Base-by-base conservation (phyloP, 129 eudicot genomes). In the Silybum marianum region DNA sequence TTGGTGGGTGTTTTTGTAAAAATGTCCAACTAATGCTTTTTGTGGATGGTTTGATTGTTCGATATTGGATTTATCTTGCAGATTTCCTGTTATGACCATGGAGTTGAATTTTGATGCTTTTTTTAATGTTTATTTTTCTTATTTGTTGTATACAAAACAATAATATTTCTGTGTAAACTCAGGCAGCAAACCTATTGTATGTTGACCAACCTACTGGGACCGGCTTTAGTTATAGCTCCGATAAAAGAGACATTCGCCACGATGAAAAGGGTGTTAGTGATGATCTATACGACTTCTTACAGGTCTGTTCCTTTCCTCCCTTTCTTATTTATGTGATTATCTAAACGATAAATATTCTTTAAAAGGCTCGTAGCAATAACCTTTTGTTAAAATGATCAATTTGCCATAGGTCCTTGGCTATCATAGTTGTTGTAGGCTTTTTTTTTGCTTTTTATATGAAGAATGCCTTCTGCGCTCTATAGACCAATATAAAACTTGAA, bases 151-250 rank as follows among this genome's bases (percentile, higher is more conserved):
- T n/a, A 63, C 74, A 40, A 26, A 12, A 25, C 76, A 54, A 65
- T 36, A 51, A 25, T 18, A 25, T 13, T 38, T 72, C 25, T 36
- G 6, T 38, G 78, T 65, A 60, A 83, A 39, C 6, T 40, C 88
- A 93, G 98, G 92, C 84, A 30, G 89, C 98, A 26, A 91, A 93
- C 81, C 79, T 94, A 25, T 75, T 94, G 26, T 94, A 87, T 36
- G 93, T 91, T 11, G 98, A 94, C 58, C 98, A 93, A 77, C 98
- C 98, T 58, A 90, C 85, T 71, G 98, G 98, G 78, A 93, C 98
- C 5, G 98, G 98, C 24, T 94, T 94, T 51, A 94, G 98, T 86
- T 91, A 91, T 28, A 91, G 86, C 68, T 86, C 95, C 46, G 90
- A 87, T 82, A 81, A 69, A 21, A 78, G 78, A 54, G 98, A 94